Evolutionary conservation across 2,329 filamentous ascomycete species (phyloP).

Genomic region (Thelonectria blattea): DNA sequence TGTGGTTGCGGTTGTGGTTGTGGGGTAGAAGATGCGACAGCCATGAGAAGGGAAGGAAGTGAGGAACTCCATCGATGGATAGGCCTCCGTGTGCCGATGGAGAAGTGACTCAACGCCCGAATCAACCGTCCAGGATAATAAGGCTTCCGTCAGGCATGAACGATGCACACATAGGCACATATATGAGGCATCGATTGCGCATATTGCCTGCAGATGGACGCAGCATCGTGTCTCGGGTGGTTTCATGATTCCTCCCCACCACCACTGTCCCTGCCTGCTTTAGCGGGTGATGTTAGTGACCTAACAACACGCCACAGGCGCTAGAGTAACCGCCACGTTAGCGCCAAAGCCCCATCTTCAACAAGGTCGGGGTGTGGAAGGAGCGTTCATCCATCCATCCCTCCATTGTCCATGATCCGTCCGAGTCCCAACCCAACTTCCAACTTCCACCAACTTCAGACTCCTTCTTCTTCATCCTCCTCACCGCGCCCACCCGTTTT

Average conservation of each 20-base stretch:
- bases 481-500: neutral
- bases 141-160: too few relatives aligned
- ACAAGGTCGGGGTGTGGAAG: neutral
- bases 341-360: conserved; percentile 18
- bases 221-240: neutral
- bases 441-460: conserved; percentile 20
- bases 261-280: conserved; percentile 4
- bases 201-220: neutral
- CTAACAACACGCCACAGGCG: conserved; percentile 29
- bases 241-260: neutral
- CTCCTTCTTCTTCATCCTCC: neutral
- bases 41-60: too few relatives aligned
- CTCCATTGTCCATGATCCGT: conserved; percentile 14
- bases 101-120: too few relatives aligned
- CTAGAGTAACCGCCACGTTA: conserved; percentile 36
- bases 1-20: too few relatives aligned
- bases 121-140: too few relatives aligned
- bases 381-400: conserved; percentile 20
- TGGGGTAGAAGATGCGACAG: neutral
- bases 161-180: too few relatives aligned
- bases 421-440: conserved; percentile 20
- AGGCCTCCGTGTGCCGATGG: too few relatives aligned
- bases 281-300: conserved; percentile 19
- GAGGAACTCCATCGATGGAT: too few relatives aligned
- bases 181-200: too few relatives aligned